Evolutionary conservation across 1,284 basidiomycete genomes (phyloP), one percentile per base, ranked within the genome.

Genomic region (Volvariella volvacea): DNA sequence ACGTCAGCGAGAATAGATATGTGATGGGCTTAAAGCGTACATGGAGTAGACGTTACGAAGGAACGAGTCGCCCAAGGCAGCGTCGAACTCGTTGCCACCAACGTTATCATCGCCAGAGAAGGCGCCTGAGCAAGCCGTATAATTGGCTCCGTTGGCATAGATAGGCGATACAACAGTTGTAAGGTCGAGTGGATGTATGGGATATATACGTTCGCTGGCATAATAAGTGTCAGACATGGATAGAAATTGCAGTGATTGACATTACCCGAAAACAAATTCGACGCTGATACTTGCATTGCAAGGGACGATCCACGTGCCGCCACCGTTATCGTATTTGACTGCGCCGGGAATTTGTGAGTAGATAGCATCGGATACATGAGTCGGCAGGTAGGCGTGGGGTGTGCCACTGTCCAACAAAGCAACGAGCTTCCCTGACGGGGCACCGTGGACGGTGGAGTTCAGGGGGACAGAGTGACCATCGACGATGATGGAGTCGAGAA

Each of bases 11-110:
- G 52, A 52, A 25, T 4, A 6, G 20, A 41, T 54, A 51, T 52
- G 54, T 49, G 8, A 17, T 36, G 34, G 21, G 22, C 7, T 17
- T 30, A 8, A 38, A 32, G 49, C 66, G 14, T 53, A 81, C 61
- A 78, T 64, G 1, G 72, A 66, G 55, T 80, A 78, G 30, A 71
- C 63, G 44, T 78, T 80, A 37, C 78, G 69, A 51, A 78, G 62
- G 56, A 76, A 73, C 7, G 66, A 58, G 48, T 70, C 71, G 12
- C 78, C 79, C 22, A 80, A 63, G n/a, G 76, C 45, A 20, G 64
- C 60, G 41, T 74, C 72, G 21, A 66, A 60, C 12, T 61, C 66
- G 28, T 45, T 45, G 2, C 34, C 48, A 6, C 53, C 56, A 36
- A 55, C 43, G 17, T 41, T 43, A 10, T 66, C 61, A 2, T 54